Evolutionary conservation across 768 basidiomycete species (phyloP), one percentile per base, ranked within the genome.

Genomic region (Brasilioporus rufonigricans): DNA sequence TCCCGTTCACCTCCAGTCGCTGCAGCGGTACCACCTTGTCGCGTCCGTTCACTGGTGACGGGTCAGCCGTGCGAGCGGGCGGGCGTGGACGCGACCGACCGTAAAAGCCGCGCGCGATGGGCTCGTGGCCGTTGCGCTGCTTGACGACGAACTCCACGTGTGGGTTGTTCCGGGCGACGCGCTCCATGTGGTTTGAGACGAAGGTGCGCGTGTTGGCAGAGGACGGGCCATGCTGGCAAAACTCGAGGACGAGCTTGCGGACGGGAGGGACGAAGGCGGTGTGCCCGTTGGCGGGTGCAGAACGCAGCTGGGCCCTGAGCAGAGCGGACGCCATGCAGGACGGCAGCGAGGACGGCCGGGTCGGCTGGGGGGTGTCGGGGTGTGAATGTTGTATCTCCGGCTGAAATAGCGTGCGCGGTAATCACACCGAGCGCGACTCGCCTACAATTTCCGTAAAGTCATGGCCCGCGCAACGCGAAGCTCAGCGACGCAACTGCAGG

Each of bases 171-270:
- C 76, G 77, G 7, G 93, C 93, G 57, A 93, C 73, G 16, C 72
- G 59, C 63, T 85, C 79, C 52, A 91, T 75, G 57, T 84, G 76
- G 52, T 80, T 83, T 64, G 76, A 70, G 64, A 96, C 72, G 69
- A 81, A 94, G 26, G 76, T 79, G 63, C 92, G 85, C 8, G 89
- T 77, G 65, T 84, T 84, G 43, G 78, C 72, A 1, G 90, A 92
- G 4, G 90, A 86, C 1, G 87, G 83, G 82, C 87, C 89, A 50
- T 81, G 82, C 64, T 94, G 85, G 73, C 92, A 93, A 71, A 82
- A 95, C 72, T 93, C 90, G 68, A 96, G 83, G 59, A 96, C 91
- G 56, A 96, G 77, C 66, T 93, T 94, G 52, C 90, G 77, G n/a
- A 89, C 77, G 57, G 84, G 84, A 2, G 92, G 89, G 4, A 91